Evolutionary conservation across 2,329 filamentous ascomycete species (phyloP).

Genomic region (Corynespora cassiicola): DNA sequence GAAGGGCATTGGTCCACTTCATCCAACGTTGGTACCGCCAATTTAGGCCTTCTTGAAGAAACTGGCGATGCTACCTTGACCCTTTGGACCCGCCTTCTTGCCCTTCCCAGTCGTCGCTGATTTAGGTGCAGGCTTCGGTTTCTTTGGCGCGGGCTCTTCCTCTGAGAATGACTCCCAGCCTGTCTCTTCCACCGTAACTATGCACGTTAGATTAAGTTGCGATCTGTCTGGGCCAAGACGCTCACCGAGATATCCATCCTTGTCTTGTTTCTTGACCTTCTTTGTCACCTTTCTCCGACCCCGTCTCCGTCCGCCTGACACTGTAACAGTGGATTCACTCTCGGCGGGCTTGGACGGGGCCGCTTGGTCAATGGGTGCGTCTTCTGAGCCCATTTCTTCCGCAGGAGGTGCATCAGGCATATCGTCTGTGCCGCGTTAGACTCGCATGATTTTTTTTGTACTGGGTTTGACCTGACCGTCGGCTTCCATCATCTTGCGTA

Average conservation of each 20-base stretch:
- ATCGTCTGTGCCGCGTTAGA: constrained; percentile 52
- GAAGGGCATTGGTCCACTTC: too few species aligned
- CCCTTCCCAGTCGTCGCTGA: constrained; percentile 57
- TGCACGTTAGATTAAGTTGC: constrained; percentile 18
- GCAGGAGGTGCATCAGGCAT: constrained; percentile 62
- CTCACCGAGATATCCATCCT: constrained; percentile 87
- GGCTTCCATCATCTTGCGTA: constrained; percentile 79
- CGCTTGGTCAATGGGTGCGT: constrained; percentile 40
- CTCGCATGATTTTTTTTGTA: too few species aligned
- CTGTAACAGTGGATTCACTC: constrained; percentile 50
- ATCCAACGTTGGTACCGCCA: too few species aligned
- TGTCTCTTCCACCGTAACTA: constrained; percentile 84
- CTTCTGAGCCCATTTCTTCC: constrained; percentile 39
- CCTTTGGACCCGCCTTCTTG: constrained; percentile 53
- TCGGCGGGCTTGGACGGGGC: constrained; percentile 27
- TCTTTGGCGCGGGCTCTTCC: constrained; percentile 72
- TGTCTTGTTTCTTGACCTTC: constrained; percentile 86
- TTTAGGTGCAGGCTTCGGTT: constrained; percentile 55
- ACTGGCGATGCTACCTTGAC: constrained; percentile 86
- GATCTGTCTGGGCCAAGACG: constrained; percentile 10
- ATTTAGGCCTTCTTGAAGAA: constrained; percentile 85
- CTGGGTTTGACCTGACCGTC: constrained; percentile 62
- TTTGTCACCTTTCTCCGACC: constrained; percentile 83
- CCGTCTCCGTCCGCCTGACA: constrained; percentile 71
- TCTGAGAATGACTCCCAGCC: constrained; percentile 95